Percentiles rank a stretch among this genome's conserved stretches.
Conservation (phyloP, 441 rosid species). For the Lepidium campestre region DNA sequence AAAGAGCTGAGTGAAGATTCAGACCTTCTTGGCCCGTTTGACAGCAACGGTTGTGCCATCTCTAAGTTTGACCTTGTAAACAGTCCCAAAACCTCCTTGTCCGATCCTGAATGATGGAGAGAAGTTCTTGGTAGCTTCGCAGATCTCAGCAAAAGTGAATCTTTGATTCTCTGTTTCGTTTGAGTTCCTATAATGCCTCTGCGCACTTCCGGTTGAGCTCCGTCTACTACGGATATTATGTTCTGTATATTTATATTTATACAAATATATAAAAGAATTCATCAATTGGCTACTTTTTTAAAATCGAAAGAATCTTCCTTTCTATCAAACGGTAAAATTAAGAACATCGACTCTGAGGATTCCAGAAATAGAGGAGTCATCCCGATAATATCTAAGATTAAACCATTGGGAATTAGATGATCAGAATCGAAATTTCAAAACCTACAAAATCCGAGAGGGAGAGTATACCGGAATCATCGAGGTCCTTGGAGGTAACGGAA, state of each 20-base stretch:
- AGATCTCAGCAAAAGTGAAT: constrained; percentile 63
- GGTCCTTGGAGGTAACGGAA: constrained; percentile 22
- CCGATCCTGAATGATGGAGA: constrained; percentile 80
- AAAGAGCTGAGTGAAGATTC: background rate
- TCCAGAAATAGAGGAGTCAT: background rate
- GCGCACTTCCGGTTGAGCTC: constrained; percentile 37
- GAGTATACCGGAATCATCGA: constrained; percentile 26
- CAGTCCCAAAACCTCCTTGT: constrained; percentile 91
- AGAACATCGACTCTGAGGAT: background rate
- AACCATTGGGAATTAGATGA: background rate
- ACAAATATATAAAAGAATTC: background rate
- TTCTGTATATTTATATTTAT: constrained; percentile 13
- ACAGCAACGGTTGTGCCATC: constrained; percentile 77
- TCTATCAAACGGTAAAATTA: background rate
- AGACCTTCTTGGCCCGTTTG: constrained; percentile 89
- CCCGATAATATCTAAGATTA: background rate
- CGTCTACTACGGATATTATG: constrained; percentile 35
- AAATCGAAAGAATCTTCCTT: background rate
- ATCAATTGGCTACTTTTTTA: background rate
- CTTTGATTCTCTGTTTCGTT: constrained; percentile 39
- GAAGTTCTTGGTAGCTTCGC: constrained; percentile 65
- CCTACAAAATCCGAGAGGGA: background rate
- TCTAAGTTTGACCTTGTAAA: constrained; percentile 69
- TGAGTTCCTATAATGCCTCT: constrained; percentile 20
- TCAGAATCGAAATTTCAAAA: background rate